Evolutionary conservation across 441 rosid genomes (phyloP).

Genomic region (Euphorbia celastroides): DNA sequence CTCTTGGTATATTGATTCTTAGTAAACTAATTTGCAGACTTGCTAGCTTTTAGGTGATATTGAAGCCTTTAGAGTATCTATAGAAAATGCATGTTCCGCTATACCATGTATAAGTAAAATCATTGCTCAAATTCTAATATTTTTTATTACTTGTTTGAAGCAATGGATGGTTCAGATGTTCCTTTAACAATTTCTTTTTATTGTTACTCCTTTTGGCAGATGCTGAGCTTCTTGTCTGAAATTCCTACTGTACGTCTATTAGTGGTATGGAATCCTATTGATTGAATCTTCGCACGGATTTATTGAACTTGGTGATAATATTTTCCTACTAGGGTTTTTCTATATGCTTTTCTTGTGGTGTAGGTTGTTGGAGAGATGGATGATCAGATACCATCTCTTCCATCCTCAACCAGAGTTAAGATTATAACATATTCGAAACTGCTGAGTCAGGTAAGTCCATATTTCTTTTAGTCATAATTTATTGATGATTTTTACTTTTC

Average conservation of each 20-base stretch:
- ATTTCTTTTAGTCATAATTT: slow-evolving; percentile 13
- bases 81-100: no score
- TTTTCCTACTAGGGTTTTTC: slow-evolving; percentile 8
- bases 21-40: no score
- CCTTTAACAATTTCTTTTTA: slow-evolving; percentile 9
- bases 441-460: slow-evolving; percentile 64
- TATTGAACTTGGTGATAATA: slow-evolving; percentile 1
- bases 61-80: no score
- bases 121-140: no score
- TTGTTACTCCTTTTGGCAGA: slow-evolving; percentile 48
- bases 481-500: slow-evolving; percentile 5
- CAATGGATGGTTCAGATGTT: not conserved
- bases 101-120: no score
- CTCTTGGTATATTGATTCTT: no score
- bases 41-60: no score
- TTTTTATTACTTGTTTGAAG: no score
- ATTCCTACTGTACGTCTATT: slow-evolving; percentile 73
- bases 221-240: slow-evolving; percentile 71
- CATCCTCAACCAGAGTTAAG: slow-evolving; percentile 63
- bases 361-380: slow-evolving; percentile 96
- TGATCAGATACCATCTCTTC: slow-evolving; percentile 81
- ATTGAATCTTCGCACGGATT: slow-evolving; percentile 13
- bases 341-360: slow-evolving; percentile 23
- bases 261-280: slow-evolving; percentile 59
- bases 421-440: slow-evolving; percentile 72